Base-by-base conservation (phyloP, 495 filamentous ascomycete species). In the Ascodesmis nigricans region DNA sequence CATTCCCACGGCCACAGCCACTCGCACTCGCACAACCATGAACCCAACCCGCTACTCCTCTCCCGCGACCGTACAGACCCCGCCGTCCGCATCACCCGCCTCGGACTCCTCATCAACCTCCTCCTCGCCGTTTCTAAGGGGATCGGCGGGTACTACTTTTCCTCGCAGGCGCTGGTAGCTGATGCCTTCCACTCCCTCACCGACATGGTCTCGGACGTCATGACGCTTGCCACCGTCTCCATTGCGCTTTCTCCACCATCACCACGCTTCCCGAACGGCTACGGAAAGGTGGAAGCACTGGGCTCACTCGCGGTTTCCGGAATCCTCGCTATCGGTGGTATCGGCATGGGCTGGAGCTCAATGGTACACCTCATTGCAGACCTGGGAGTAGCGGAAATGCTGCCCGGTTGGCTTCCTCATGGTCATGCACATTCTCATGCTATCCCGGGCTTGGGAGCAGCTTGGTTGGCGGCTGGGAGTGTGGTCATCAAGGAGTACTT, bases 271-370 rank as follows among this genome's bases (percentile, higher is more conserved):
- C 87, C 87, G 10, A 64, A 67, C 46, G 87, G 87, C 3, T 97
- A 90, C 48, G 87, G 87, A 39, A 97, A 97, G 59, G 65, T 97
- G n/a, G 87, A 97, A 59, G 87, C 79, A 46, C 59, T 97, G 53
- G 87, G 87, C 8, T 81, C 80, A 9, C 53, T 97, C 45, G 90
- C 87, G 9, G 87, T 97, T 13, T 91, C 80, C 38, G 72, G 78
- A 28, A 69, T 97, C 49, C 60, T 97, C 43, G 65, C 95, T 10
- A 67, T 68, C 33, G 87, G 90, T 28, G 87, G 87, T 16, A 55
- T 91, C 21, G 78, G 82, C 45, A 91, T 97, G 78, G 48, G 48
- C 11, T 52, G 47, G 31, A 38, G 40, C 29, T 44, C 48, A 16
- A 31, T 52, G n/a, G 33, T 47, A 15, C 43, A 45, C 26, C 60